phyloP scores from a whole-genome alignment of 148 eudicot genomes.

The Cornus controversa region DNA sequence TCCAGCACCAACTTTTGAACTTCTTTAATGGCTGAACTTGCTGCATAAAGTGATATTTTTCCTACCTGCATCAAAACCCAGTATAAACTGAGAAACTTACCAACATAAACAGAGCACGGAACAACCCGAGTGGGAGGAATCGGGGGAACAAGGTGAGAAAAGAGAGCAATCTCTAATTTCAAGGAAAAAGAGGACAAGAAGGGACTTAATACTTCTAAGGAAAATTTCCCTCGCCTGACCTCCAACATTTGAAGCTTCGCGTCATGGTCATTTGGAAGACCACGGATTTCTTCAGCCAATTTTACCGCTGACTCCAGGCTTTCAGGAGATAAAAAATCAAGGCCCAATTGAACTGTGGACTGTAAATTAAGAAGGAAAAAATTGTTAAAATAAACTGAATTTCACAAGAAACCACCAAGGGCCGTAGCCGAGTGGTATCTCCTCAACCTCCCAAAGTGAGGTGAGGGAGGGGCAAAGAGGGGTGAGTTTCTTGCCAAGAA shows the following conservation, averaged over 20 bases:
- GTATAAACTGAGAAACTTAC: constrained; percentile 10
- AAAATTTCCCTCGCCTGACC: constrained; percentile 40
- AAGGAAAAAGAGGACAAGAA: constrained; percentile 9
- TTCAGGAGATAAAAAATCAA: constrained; percentile 93
- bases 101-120: background rate
- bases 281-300: constrained; percentile 82
- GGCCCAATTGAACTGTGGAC: constrained; percentile 93
- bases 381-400: background rate
- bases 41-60: constrained; percentile 88
- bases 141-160: background rate
- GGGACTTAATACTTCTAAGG: constrained; percentile 10
- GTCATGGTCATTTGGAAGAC: constrained; percentile 85
- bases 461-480: too few relatives aligned
- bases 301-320: constrained; percentile 68
- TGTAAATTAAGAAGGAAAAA: constrained; percentile 32
- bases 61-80: constrained; percentile 65
- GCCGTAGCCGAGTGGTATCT: too few relatives aligned
- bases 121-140: background rate
- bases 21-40: constrained; percentile 95
- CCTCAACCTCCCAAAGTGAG: too few relatives aligned
- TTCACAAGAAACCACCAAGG: background rate
- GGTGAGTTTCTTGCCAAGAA: background rate
- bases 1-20: constrained; percentile 92
- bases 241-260: constrained; percentile 92
- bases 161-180: background rate